These are phyloP conservation scores for Neoboletus magnificus DNA, from an alignment of 768 basidiomycete species.

Conservation along the genomic window DNA sequence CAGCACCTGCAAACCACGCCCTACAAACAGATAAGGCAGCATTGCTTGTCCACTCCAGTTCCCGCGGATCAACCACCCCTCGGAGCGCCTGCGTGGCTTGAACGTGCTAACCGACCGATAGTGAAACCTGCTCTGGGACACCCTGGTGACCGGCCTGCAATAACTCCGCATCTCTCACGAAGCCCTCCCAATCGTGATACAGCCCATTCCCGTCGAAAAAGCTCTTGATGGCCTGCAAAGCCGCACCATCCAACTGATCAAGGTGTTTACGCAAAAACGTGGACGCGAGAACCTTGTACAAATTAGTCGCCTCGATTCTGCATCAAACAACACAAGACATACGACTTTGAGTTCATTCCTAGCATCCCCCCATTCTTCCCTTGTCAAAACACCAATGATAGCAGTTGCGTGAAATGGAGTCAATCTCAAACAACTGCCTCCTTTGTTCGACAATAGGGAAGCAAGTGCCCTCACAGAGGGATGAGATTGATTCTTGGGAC, in stretches of 20 bases:
- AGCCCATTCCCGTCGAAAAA: slow-evolving; percentile 17
- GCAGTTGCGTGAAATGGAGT: slow-evolving; percentile 30
- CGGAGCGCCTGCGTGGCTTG: slow-evolving; percentile 31
- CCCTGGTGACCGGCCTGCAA: background rate
- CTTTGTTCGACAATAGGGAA: slow-evolving; percentile 25
- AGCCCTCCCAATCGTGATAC: slow-evolving; percentile 13
- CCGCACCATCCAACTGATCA: slow-evolving; percentile 26
- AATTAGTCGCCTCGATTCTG: slow-evolving; percentile 4
- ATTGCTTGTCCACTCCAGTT: slow-evolving; percentile 55
- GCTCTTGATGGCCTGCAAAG: slow-evolving; percentile 20
- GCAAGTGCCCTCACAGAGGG: slow-evolving; percentile 13
- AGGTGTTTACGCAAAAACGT: slow-evolving; percentile 33
- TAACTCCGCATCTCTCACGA: slow-evolving; percentile 14
- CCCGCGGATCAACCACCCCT: slow-evolving; percentile 43
- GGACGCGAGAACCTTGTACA: slow-evolving; percentile 19
- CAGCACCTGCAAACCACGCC: slow-evolving; percentile 45
- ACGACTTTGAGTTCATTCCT: slow-evolving; percentile 34
- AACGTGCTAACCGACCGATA: slow-evolving; percentile 18
- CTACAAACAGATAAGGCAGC: slow-evolving; percentile 40
- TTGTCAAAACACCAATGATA: slow-evolving; percentile 38
- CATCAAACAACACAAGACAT: background rate
- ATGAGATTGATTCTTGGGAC: slow-evolving; percentile 28
- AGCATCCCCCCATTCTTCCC: slow-evolving; percentile 37
- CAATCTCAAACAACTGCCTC: slow-evolving; percentile 28
- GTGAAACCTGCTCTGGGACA: background rate